A percentile compares a stretch with the other conserved stretches of the same genome.
phyloP scores from a whole-genome alignment of 2,329 filamentous ascomycete genomes.

The Periconia digitata region DNA sequence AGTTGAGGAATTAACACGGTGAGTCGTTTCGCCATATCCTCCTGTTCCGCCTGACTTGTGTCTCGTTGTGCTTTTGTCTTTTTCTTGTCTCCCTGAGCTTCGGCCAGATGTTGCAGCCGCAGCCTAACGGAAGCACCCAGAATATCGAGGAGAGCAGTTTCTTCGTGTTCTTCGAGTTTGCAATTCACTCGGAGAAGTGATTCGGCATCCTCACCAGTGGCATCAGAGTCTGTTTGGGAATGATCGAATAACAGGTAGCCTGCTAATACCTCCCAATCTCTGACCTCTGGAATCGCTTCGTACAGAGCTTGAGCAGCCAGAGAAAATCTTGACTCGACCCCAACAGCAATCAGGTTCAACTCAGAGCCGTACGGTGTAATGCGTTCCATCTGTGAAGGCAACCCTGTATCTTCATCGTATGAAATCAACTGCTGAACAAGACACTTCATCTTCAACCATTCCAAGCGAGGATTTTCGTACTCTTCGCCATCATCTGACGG shows the following conservation, averaged over 20 bases:
- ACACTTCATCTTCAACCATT: slow-evolving; percentile 92
- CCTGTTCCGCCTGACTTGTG: slow-evolving; percentile 71
- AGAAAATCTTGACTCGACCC: slow-evolving; percentile 78
- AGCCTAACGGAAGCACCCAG: slow-evolving; percentile 80
- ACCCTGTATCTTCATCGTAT: slow-evolving; percentile 73
- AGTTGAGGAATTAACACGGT: slow-evolving; percentile 79
- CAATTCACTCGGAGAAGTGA: slow-evolving; percentile 69
- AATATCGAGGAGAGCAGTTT: slow-evolving; percentile 83
- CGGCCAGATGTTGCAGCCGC: slow-evolving; percentile 66
- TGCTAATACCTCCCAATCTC: slow-evolving; percentile 84
- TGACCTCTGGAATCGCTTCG: slow-evolving; percentile 76
- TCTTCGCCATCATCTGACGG: slow-evolving; percentile 72
- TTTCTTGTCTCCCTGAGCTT: slow-evolving; percentile 61
- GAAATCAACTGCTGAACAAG: slow-evolving; percentile 79
- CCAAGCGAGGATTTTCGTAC: slow-evolving; percentile 71
- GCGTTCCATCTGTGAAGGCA: slow-evolving; percentile 52
- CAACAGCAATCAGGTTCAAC: slow-evolving; percentile 58
- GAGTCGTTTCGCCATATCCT: slow-evolving; percentile 76
- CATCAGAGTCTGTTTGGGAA: slow-evolving; percentile 58
- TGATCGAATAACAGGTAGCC: slow-evolving; percentile 94
- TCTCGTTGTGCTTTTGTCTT: slow-evolving; percentile 57
- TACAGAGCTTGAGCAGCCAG: slow-evolving; percentile 85
- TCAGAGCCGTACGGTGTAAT: slow-evolving; percentile 45
- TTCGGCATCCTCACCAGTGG: slow-evolving; percentile 61
- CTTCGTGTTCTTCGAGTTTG: slow-evolving; percentile 74